phyloP scores from a whole-genome alignment of 495 filamentous ascomycete species.

The Aspergillus ostianus region DNA sequence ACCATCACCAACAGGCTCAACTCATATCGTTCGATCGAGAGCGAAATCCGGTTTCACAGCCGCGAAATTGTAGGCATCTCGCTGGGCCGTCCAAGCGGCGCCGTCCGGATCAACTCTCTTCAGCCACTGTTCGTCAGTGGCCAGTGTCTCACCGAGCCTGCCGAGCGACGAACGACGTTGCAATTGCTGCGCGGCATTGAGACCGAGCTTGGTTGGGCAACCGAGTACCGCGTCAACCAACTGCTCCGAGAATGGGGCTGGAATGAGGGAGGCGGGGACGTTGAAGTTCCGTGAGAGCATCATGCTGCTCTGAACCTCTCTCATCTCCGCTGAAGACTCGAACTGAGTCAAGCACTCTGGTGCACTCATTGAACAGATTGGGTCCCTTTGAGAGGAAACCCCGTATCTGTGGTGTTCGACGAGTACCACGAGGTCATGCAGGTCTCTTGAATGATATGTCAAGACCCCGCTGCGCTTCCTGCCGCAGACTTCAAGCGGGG shows the following conservation, averaged over 20 bases:
- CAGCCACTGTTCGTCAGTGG: conserved; percentile 64
- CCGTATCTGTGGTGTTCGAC: not conserved
- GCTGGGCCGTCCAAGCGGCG: conserved; percentile 52
- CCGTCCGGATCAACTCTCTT: conserved; percentile 56
- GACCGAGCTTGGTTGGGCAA: conserved; percentile 61
- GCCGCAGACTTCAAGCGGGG: not conserved
- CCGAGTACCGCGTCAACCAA: conserved; percentile 58
- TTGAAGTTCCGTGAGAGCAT: conserved; percentile 11
- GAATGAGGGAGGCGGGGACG: conserved; percentile 25
- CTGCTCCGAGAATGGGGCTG: conserved; percentile 57
- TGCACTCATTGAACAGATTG: not conserved
- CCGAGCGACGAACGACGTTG: conserved; percentile 51
- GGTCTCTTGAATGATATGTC: not conserved
- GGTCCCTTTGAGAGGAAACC: not conserved
- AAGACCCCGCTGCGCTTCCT: not conserved
- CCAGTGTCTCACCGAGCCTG: conserved; percentile 52
- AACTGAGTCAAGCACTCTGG: not conserved
- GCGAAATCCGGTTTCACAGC: conserved; percentile 55
- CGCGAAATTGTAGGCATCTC: conserved; percentile 58
- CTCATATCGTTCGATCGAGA: conserved; percentile 52
- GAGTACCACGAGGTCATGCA: not conserved
- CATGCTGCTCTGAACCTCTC: not conserved
- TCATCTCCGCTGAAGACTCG: not conserved
- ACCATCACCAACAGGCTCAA: conserved; percentile 51
- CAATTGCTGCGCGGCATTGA: conserved; percentile 57